Conservation (phyloP, 257 asterid genomes). For the Nicotiana noctiflora region DNA sequence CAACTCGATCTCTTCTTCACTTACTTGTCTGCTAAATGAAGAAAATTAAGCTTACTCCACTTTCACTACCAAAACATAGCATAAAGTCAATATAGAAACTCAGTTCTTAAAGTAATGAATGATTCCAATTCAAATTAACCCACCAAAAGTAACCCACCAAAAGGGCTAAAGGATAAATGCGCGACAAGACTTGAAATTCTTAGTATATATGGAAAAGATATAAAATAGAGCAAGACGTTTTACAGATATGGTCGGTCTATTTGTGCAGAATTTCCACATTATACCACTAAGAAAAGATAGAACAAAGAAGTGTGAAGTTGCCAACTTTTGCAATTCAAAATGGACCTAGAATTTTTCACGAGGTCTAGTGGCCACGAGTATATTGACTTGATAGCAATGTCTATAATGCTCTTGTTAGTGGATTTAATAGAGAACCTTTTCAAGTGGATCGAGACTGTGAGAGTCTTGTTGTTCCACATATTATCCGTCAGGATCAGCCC, state of each 20-base stretch:
- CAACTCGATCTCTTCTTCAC: neutral
- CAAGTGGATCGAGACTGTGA: neutral
- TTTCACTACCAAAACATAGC: neutral
- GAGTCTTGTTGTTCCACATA: neutral
- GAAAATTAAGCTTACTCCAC: neutral
- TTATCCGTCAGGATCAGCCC: neutral
- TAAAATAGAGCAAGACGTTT: neutral
- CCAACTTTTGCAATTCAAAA: neutral
- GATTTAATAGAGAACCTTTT: neutral
- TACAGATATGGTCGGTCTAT: neutral
- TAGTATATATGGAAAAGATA: neutral
- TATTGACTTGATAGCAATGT: slow-evolving; percentile 7
- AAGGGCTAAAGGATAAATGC: neutral
- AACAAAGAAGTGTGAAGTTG: neutral
- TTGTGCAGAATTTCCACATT: neutral
- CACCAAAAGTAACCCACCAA: neutral
- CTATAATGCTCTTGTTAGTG: neutral
- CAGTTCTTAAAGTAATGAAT: neutral
- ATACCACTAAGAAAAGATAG: neutral
- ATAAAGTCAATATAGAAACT: neutral
- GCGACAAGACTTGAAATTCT: neutral
- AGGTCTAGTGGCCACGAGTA: neutral
- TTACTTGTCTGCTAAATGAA: neutral
- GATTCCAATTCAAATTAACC: neutral
- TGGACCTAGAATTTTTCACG: neutral